These are phyloP conservation scores for Strobilomyces echinocephalus DNA, from an alignment of 768 basidiomycete genomes.

Conservation along the genomic window DNA sequence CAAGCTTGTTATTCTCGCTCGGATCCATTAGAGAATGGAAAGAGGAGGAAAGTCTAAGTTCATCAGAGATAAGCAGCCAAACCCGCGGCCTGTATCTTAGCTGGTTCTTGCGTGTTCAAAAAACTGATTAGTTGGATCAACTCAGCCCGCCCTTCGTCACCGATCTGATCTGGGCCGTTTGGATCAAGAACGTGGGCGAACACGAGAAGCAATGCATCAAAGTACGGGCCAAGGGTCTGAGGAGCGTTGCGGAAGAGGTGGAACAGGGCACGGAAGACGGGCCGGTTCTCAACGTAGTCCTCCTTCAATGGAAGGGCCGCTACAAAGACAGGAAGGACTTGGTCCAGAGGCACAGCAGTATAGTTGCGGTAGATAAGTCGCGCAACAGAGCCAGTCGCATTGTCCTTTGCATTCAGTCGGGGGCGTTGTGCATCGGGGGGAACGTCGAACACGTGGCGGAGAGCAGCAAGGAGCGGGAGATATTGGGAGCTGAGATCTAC, in stretches of 20 bases:
- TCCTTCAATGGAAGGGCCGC: constrained; percentile 79
- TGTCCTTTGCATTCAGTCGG: constrained; percentile 84
- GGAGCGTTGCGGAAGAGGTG: constrained; percentile 78
- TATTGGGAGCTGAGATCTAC: constrained; percentile 81
- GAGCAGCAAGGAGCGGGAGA: constrained; percentile 66
- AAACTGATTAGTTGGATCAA: constrained; percentile 69
- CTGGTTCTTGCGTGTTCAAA: constrained; percentile 71
- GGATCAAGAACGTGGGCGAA: constrained; percentile 84
- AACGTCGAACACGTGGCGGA: constrained; percentile 77
- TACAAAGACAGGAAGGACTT: constrained; percentile 84
- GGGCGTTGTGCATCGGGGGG: constrained; percentile 58
- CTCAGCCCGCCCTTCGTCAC: constrained; percentile 71
- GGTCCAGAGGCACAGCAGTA: constrained; percentile 77
- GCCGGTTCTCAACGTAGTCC: constrained; percentile 85
- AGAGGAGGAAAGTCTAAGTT: constrained; percentile 25
- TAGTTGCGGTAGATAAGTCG: constrained; percentile 81
- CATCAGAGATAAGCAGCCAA: constrained; percentile 50
- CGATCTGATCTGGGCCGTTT: constrained; percentile 65
- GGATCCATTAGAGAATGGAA: not conserved
- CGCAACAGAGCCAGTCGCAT: constrained; percentile 91
- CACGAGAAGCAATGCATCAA: constrained; percentile 74
- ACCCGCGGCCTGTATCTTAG: constrained; percentile 77
- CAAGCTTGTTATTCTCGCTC: not conserved
- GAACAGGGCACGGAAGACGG: constrained; percentile 87
- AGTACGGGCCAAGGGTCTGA: constrained; percentile 61